These are phyloP conservation scores for Citrus inodora DNA, from an alignment of 345 rosid genomes.

Conservation along the genomic window DNA sequence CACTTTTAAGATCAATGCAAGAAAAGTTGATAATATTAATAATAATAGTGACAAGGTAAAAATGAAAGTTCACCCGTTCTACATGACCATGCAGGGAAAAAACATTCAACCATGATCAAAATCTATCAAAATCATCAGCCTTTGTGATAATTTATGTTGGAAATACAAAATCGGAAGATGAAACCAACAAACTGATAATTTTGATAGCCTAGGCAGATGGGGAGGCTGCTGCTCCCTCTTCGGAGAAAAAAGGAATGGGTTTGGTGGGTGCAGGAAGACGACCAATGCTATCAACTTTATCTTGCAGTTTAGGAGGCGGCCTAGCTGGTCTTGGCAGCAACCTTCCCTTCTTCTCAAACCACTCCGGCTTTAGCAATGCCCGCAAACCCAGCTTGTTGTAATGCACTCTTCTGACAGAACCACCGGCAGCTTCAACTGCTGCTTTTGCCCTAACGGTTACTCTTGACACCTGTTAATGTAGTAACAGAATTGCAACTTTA, in stretches of 20 bases:
- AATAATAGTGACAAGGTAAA: too few relatives aligned
- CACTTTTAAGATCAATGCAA: too few relatives aligned
- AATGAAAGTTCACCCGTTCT: too few relatives aligned
- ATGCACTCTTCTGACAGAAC: conserved; percentile 83
- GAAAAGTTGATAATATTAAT: too few relatives aligned
- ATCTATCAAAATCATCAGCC: neutral
- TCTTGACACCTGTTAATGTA: conserved; percentile 62
- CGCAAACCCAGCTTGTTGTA: conserved; percentile 84
- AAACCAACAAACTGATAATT: neutral
- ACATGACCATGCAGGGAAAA: neutral
- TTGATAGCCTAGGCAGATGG: conserved; percentile 23
- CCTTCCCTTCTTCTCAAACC: conserved; percentile 97
- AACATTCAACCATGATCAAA: neutral
- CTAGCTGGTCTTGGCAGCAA: conserved; percentile 82
- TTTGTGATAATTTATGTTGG: neutral
- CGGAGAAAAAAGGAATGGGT: conserved; percentile 62
- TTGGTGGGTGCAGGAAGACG: conserved; percentile 87
- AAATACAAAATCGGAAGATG: conserved; percentile 4
- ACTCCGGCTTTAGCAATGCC: conserved; percentile 87
- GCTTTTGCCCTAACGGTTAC: conserved; percentile 89
- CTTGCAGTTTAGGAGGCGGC: conserved; percentile 89
- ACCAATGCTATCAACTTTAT: conserved; percentile 92
- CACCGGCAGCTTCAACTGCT: conserved; percentile 89
- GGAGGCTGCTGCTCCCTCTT: conserved; percentile 36
- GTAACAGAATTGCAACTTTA: too few relatives aligned